Evolutionary conservation across 2,329 filamentous ascomycete species (phyloP).

Genomic region (Botryotinia narcissicola): DNA sequence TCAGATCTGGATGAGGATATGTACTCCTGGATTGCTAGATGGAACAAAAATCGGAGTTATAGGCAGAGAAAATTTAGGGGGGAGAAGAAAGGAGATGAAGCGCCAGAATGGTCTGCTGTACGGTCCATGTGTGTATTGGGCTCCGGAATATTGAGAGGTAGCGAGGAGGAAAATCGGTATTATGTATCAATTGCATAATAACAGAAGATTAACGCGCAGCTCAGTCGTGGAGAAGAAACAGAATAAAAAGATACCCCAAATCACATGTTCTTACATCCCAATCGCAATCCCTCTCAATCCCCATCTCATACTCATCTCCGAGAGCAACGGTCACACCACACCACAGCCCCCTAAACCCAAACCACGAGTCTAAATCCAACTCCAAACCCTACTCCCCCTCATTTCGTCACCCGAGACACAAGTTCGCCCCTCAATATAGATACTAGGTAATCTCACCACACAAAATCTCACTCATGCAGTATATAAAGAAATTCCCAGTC

Average conservation of each 20-base stretch:
- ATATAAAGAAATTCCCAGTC: too few relatives aligned
- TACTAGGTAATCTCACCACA: neutral
- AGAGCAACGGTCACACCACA: neutral
- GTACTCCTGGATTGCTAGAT: neutral
- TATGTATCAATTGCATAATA: too few relatives aligned
- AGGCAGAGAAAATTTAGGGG: neutral
- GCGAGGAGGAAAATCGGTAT: neutral
- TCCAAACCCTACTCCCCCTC: accelerated
- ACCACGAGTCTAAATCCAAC: accelerated
- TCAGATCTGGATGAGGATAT: neutral
- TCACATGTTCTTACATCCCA: too few relatives aligned
- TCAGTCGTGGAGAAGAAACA: neutral
- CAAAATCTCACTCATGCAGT: neutral
- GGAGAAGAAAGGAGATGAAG: neutral
- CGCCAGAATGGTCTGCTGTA: accelerated
- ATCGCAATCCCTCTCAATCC: neutral
- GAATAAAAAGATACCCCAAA: conserved; percentile 8
- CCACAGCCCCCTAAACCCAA: neutral
- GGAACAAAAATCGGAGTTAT: neutral
- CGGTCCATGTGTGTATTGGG: neutral
- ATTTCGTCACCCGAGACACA: too few relatives aligned
- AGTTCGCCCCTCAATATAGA: too few relatives aligned
- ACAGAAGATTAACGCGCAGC: neutral
- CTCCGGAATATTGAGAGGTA: accelerated
- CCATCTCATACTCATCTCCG: too few relatives aligned